Evolutionary conservation across 441 rosid species (phyloP).

Genomic region (Eruca vesicaria): DNA sequence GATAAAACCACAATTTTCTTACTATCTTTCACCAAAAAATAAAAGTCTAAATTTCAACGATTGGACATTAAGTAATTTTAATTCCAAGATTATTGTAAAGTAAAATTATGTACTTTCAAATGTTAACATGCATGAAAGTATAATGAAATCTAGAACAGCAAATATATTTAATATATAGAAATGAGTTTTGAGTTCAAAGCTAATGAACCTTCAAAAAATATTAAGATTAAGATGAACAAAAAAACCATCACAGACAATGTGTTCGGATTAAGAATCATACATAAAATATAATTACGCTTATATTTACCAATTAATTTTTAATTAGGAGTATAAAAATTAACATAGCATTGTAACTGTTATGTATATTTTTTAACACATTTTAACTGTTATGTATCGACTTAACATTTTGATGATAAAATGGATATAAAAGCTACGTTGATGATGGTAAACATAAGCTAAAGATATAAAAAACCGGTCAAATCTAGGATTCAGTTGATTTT

Average conservation of each 20-base stretch:
- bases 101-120: background rate
- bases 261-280: background rate
- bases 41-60: background rate
- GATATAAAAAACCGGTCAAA: background rate
- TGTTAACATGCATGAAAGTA: background rate
- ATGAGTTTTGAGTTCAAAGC: background rate
- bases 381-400: background rate
- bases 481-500: background rate
- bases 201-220: background rate
- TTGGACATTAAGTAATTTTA: background rate
- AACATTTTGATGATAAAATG: background rate
- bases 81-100: background rate
- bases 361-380: too few species aligned
- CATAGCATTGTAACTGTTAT: background rate
- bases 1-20: too few species aligned
- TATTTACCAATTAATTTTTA: background rate
- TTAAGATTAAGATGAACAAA: background rate
- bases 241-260: background rate
- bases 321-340: background rate
- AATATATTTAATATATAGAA: background rate
- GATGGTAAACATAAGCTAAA: background rate
- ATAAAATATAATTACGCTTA: background rate
- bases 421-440: background rate
- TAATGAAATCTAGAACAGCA: background rate
- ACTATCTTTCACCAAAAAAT: too few species aligned